A percentile compares a stretch with the other conserved stretches of the same genome.
Conservation (phyloP, 2,329 filamentous ascomycete species). For the Diaporthe aspalathi region DNA sequence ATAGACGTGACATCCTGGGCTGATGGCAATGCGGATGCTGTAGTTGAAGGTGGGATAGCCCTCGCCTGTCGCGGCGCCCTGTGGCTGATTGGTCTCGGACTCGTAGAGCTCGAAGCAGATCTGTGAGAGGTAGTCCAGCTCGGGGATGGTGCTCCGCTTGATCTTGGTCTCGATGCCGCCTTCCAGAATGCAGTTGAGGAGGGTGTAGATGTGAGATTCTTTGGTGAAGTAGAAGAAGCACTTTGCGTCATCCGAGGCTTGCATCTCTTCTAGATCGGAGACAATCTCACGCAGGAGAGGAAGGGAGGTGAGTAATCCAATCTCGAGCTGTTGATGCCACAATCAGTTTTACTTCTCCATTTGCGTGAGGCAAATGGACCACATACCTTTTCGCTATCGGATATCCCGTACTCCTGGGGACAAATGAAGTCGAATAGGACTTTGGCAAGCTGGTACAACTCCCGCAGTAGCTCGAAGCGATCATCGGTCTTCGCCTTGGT, state of each 20-base stretch:
- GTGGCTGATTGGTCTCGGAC: conserved; percentile 76
- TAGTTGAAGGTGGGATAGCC: conserved; percentile 86
- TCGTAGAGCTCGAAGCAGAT: conserved; percentile 99
- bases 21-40: conserved; percentile 95
- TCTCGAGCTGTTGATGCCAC: conserved; percentile 73
- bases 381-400: conserved; percentile 82
- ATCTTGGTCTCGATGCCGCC: conserved; percentile 98
- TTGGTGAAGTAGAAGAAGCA: conserved; percentile 99
- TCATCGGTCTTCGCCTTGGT: conserved; percentile 85
- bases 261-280: conserved; percentile 94
- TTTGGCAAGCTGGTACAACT: conserved; percentile 93
- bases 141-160: conserved; percentile 91
- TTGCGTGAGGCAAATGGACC: neutral
- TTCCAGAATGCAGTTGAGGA: conserved; percentile 97
- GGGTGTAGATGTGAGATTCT: conserved; percentile 97
- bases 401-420: conserved; percentile 97
- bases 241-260: conserved; percentile 92
- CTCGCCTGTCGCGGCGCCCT: conserved; percentile 55
- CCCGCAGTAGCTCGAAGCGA: conserved; percentile 86
- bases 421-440: conserved; percentile 98
- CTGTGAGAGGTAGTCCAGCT: conserved; percentile 96
- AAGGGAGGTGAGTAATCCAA: conserved; percentile 91
- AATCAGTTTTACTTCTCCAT: conserved; percentile 35
- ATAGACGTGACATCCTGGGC: conserved; percentile 94
- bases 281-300: conserved; percentile 97